A percentile compares a stretch with the other conserved stretches of the same genome.
These are phyloP conservation scores for Cenchrus fungigraminus DNA, from an alignment of 176 grass and related monocot species.

Conservation along the genomic window DNA sequence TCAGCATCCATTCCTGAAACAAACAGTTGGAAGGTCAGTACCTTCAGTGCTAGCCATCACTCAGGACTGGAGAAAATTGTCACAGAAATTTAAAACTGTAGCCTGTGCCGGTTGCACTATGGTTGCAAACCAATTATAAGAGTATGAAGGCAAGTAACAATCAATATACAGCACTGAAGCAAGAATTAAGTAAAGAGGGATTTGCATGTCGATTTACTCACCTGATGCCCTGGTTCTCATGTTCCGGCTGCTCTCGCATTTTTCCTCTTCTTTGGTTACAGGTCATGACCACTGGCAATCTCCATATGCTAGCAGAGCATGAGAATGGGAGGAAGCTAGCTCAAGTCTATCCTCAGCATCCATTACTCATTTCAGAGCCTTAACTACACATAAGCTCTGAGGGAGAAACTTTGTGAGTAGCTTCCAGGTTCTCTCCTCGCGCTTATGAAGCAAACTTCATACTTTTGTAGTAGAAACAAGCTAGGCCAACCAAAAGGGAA, in stretches of 20 bases:
- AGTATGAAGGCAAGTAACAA: not conserved
- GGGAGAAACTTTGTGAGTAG: conserved; percentile 26
- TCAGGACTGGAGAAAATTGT: not conserved
- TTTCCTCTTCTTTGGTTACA: conserved; percentile 39
- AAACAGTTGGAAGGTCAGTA: conserved; percentile 38
- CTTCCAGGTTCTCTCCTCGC: conserved; percentile 20
- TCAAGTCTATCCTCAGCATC: conserved; percentile 40
- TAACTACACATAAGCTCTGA: not conserved
- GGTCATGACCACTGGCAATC: conserved; percentile 32
- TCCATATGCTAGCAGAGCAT: conserved; percentile 29
- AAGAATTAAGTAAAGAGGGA: conserved; percentile 29
- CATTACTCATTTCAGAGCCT: conserved; percentile 50
- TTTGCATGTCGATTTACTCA: conserved; percentile 33
- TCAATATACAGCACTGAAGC: not conserved
- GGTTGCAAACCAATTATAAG: conserved; percentile 27
- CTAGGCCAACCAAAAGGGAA: conserved; percentile 51
- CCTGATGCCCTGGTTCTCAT: conserved; percentile 44
- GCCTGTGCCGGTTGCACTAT: not conserved
- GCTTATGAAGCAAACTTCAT: conserved; percentile 39
- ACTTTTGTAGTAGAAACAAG: conserved; percentile 53
- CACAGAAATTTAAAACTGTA: conserved; percentile 7
- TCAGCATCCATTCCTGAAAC: conserved; percentile 63
- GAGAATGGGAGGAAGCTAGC: conserved; percentile 25
- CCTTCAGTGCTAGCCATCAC: not conserved
- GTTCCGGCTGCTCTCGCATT: conserved; percentile 45